Evolutionary conservation across 805 yeast species (phyloP), one percentile per base, ranked within the genome.

Genomic region (Candida sithepensis): DNA sequence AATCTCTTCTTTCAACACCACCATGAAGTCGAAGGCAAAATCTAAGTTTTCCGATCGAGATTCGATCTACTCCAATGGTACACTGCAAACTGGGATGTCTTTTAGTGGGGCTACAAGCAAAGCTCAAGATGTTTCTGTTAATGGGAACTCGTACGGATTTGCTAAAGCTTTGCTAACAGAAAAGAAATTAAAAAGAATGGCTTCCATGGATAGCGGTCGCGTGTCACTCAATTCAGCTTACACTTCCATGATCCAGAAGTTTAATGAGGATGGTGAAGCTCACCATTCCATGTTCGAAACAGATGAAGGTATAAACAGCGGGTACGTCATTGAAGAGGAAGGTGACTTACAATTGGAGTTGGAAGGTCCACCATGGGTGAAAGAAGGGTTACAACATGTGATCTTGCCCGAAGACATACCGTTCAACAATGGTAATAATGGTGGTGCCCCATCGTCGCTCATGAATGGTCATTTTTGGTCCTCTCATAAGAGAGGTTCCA

Each of bases 311-410:
- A 44, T 39, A 2, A 42, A 39, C 7, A 48, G 46, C 20, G 16
- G 41, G 10, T 48, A 48, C 33, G 47, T 57, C 8, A 49, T 59
- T 13, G 72, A 68, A 54, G 75, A 75, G 53, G 74, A 74, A 28
- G 75, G 73, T 48, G 89, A 84, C 62, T 72, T 78, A 53, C 78
- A 77, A 34, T 68, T 84, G 48, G 90, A 83, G 57, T 69, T 81
- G 41, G 74, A 75, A 44, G 92, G 92, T 1, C 81, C 91, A 0
- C 92, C 94, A 1, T 85, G 88, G 80, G 73, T 82, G 47, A 83
- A 85, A 59, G 92, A 85, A 65, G 92, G 94, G 1, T 58, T 85
- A 33, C 69, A 82, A 54, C 71, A 76, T 23, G 60, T 56, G 5
- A 30, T 60, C 4, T 34, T 61, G 7, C 54, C 60, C 18, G 50